A percentile compares a stretch with the other conserved stretches of the same genome.
Evolutionary conservation across 371 early-diverging fungal genomes (phyloP).

Genomic region (Polyrhizophydium stewartii): DNA sequence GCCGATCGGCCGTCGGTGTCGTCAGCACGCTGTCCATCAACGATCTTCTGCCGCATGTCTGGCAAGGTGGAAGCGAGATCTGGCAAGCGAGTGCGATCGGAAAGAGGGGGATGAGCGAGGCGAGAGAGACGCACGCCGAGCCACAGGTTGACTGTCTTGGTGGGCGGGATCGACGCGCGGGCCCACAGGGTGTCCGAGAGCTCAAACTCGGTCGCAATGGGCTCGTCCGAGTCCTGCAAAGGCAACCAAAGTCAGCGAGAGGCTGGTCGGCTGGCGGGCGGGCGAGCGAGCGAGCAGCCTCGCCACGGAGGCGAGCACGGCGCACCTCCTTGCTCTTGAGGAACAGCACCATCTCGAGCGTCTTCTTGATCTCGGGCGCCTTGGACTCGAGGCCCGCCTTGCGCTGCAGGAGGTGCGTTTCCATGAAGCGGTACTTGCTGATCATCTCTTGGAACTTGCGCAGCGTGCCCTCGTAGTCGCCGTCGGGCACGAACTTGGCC

Average conservation of each 20-base stretch:
- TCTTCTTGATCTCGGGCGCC: slow-evolving; percentile 95
- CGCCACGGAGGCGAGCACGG: neutral
- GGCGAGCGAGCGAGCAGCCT: neutral
- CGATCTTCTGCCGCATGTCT: too few relatives aligned
- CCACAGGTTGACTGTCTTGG: slow-evolving; percentile 83
- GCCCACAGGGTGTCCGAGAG: slow-evolving; percentile 92
- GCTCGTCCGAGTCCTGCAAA: slow-evolving; percentile 56
- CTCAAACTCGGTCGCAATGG: slow-evolving; percentile 82
- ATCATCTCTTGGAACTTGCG: slow-evolving; percentile 90
- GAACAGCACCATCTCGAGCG: slow-evolving; percentile 78
- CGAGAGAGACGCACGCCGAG: slow-evolving; percentile 73
- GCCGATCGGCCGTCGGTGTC: too few relatives aligned
- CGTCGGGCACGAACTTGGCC: slow-evolving; percentile 72
- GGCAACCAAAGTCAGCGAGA: neutral
- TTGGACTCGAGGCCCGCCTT: slow-evolving; percentile 79
- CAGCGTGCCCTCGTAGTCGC: slow-evolving; percentile 73
- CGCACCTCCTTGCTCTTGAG: slow-evolving; percentile 58
- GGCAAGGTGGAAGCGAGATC: too few relatives aligned
- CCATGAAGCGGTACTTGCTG: slow-evolving; percentile 98
- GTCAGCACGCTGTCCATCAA: too few relatives aligned
- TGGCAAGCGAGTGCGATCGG: too few relatives aligned
- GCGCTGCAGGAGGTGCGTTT: slow-evolving; percentile 77
- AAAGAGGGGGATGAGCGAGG: too few relatives aligned
- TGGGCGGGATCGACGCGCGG: slow-evolving; percentile 68
- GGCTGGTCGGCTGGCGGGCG: too few relatives aligned